These are phyloP conservation scores for Candida cerambycidarum DNA, from an alignment of 805 yeast genomes.

Conservation along the genomic window DNA sequence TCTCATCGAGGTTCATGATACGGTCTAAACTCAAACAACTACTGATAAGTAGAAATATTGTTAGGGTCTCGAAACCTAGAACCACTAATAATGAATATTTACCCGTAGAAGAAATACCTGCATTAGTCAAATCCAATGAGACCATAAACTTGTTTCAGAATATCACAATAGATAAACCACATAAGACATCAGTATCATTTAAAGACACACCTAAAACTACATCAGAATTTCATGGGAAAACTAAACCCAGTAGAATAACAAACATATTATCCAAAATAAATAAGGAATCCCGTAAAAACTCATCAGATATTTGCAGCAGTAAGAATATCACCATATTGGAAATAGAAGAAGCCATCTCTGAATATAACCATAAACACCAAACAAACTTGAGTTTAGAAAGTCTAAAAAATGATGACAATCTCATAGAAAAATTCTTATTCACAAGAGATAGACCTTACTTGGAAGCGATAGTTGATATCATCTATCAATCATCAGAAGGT, in stretches of 20 bases:
- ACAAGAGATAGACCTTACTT: slow-evolving; percentile 20
- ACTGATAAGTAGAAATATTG: background rate
- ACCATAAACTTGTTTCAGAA: background rate
- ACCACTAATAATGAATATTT: background rate
- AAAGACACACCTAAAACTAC: background rate
- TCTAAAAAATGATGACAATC: slow-evolving; percentile 19
- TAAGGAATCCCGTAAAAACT: slow-evolving; percentile 30
- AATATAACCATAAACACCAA: slow-evolving; percentile 6
- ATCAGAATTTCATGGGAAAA: background rate
- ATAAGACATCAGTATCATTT: background rate
- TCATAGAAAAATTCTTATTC: slow-evolving; percentile 26
- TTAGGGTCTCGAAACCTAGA: background rate
- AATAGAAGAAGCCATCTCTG: slow-evolving; percentile 20
- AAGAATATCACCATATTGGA: slow-evolving; percentile 26
- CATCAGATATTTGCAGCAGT: slow-evolving; percentile 28
- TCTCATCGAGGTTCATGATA: slow-evolving; percentile 1
- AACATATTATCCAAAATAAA: slow-evolving; percentile 3
- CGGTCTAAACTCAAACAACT: background rate
- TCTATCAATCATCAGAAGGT: slow-evolving; percentile 33
- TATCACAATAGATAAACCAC: background rate
- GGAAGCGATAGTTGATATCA: slow-evolving; percentile 20
- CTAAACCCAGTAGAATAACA: background rate
- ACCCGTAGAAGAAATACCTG: background rate
- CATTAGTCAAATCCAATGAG: background rate
- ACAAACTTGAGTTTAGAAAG: slow-evolving; percentile 14